Conservation (phyloP, 2,329 filamentous ascomycete species). For the Verticillium isaacii region DNA sequence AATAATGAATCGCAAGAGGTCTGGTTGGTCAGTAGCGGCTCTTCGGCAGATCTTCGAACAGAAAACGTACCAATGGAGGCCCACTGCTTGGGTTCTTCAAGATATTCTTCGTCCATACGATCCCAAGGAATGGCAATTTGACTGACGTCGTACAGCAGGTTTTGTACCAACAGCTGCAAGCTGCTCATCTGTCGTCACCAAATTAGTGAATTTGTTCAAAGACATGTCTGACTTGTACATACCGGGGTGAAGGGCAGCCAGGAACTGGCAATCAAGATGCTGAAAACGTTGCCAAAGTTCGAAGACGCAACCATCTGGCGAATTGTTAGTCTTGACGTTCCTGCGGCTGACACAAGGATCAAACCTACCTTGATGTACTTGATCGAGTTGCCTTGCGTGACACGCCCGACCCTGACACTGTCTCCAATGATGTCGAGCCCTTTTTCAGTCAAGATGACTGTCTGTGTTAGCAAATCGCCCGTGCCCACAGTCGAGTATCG, state of each 20-base stretch:
- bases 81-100: constrained; percentile 19
- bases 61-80: constrained; percentile 6
- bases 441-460: constrained; percentile 22
- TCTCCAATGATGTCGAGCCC: constrained; percentile 20
- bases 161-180: constrained; percentile 21
- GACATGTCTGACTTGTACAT: background rate
- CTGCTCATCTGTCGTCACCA: constrained; percentile 13
- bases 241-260: constrained; percentile 20
- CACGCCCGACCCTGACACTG: constrained; percentile 17
- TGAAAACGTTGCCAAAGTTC: constrained; percentile 25
- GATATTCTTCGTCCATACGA: constrained; percentile 19
- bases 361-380: constrained; percentile 20
- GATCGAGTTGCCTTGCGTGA: constrained; percentile 22
- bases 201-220: background rate
- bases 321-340: background rate
- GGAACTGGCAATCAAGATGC: constrained; percentile 19
- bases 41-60: too few relatives aligned
- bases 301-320: constrained; percentile 22
- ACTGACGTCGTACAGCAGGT: constrained; percentile 22
- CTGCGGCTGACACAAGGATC: background rate
- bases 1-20: constrained; percentile 21
- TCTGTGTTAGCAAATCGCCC: background rate
- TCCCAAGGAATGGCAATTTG: constrained; percentile 25
- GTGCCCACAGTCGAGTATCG: background rate
- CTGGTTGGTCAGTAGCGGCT: background rate